phyloP scores from a whole-genome alignment of 345 rosid species.

The Pseudoturritis turrita region DNA sequence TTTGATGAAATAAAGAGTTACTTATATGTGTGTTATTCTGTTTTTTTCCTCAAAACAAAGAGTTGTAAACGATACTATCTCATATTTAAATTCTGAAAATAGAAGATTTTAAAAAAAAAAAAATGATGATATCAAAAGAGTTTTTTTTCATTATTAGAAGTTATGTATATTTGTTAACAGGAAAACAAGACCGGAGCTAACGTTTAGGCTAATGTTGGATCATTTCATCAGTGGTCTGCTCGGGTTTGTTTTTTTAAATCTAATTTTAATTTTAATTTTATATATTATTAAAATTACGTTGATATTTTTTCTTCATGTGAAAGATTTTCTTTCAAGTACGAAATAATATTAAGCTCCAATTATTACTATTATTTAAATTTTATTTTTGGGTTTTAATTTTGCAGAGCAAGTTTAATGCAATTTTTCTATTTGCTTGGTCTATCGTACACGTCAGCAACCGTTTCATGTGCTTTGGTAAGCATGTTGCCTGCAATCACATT shows the following conservation, averaged over 20 bases:
- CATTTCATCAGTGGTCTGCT: slow-evolving; percentile 46
- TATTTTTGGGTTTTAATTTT: not conserved
- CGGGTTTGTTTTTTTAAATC: slow-evolving; percentile 32
- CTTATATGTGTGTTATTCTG: not conserved
- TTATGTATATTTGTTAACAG: slow-evolving; percentile 21
- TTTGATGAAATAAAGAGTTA: not conserved
- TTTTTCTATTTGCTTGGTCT: slow-evolving; percentile 53
- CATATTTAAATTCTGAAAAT: too few species aligned
- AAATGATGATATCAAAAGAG: too few species aligned
- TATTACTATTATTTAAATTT: not conserved
- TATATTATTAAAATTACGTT: not conserved
- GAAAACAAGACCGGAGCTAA: slow-evolving; percentile 39
- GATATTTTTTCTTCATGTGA: not conserved
- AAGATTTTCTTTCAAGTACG: not conserved
- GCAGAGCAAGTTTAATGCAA: slow-evolving; percentile 49
- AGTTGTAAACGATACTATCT: too few species aligned
- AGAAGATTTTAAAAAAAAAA: too few species aligned
- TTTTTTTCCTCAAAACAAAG: not conserved
- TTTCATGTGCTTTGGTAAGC: slow-evolving; percentile 52
- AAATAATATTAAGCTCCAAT: not conserved
- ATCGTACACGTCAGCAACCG: slow-evolving; percentile 55
- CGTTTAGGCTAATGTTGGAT: slow-evolving; percentile 33
- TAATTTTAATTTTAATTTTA: not conserved
- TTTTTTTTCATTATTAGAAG: not conserved
- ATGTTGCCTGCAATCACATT: slow-evolving; percentile 60